A percentile compares a stretch with the other conserved stretches of the same genome.
These are phyloP conservation scores for Fragilariopsis cylindrus DNA, from an alignment of 108 stramenopile species.

Conservation along the genomic window DNA sequence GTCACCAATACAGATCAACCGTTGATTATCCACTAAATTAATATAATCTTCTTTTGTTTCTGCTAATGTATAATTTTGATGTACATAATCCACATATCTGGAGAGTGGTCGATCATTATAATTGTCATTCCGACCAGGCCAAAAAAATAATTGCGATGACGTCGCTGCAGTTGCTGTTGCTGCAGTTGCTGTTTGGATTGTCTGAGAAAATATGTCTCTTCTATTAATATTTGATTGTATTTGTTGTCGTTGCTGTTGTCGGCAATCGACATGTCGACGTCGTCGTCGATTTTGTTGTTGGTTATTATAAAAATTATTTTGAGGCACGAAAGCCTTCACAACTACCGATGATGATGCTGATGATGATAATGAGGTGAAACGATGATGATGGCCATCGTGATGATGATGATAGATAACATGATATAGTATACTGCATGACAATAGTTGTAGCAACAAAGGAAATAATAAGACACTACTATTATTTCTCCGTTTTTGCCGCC, in stretches of 20 bases:
- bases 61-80: conserved; percentile 20
- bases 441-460: background rate
- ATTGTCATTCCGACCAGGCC: background rate
- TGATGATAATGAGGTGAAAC: background rate
- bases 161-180: too few species aligned
- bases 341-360: background rate
- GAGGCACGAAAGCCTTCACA: background rate
- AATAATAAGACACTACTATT: too few species aligned
- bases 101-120: conserved; percentile 23
- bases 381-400: background rate
- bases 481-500: too few species aligned
- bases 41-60: conserved; percentile 28
- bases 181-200: background rate
- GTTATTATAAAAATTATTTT: background rate
- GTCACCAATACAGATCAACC: conserved; percentile 77
- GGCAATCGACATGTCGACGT: background rate
- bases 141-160: background rate
- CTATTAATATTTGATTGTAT: background rate
- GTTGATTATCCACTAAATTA: conserved; percentile 34
- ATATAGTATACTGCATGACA: background rate
- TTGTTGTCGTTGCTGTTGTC: conserved; percentile 3
- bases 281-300: background rate
- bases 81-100: background rate
- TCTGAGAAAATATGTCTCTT: background rate
- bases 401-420: background rate